A percentile compares a stretch with the other conserved stretches of the same genome.
Evolutionary conservation across 306 rosid species (phyloP).

Genomic region (Malus asiatica): DNA sequence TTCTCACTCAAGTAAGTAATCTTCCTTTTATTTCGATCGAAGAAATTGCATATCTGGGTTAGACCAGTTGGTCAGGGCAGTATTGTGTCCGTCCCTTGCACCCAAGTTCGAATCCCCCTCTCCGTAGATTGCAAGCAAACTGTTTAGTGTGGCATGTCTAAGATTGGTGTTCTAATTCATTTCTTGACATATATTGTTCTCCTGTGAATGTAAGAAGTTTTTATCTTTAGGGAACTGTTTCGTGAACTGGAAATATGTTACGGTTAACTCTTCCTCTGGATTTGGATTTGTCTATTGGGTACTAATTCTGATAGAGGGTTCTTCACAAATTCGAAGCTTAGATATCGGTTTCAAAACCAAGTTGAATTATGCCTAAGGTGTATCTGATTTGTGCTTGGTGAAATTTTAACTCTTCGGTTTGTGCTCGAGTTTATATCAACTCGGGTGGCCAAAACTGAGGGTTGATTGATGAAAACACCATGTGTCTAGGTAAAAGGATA

Average conservation of each 20-base stretch:
- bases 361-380: not conserved
- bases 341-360: not conserved
- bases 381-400: not conserved
- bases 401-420: not conserved
- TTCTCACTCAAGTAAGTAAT: slow-evolving; percentile 44
- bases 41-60: not conserved
- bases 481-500: slow-evolving; percentile 53
- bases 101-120: not conserved
- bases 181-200: not conserved
- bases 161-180: not conserved
- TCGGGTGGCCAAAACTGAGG: not conserved
- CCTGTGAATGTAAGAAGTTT: not conserved
- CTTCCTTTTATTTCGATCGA: not conserved
- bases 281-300: not conserved
- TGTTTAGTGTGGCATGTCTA: not conserved
- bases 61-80: not conserved
- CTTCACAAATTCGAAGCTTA: not conserved
- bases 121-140: not conserved
- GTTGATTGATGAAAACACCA: not conserved
- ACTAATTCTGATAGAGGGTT: not conserved
- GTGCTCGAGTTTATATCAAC: not conserved
- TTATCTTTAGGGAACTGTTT: not conserved
- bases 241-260: not conserved
- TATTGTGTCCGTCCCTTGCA: not conserved
- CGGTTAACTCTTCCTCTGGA: not conserved